phyloP scores from a whole-genome alignment of 2,329 filamentous ascomycete genomes.

The Aspergillus pseudotamarii region DNA sequence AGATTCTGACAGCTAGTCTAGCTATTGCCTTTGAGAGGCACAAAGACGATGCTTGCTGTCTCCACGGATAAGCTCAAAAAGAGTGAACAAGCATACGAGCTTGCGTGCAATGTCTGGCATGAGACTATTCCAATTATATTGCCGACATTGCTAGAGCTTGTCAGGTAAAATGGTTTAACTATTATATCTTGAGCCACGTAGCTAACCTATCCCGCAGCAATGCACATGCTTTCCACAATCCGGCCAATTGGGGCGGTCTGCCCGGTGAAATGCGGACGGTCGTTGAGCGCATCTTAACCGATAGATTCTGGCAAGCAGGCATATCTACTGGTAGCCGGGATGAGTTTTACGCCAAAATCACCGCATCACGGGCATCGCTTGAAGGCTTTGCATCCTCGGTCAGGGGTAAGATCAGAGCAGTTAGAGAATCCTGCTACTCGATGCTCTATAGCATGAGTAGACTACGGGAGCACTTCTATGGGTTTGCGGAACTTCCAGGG shows the following conservation, averaged over 20 bases:
- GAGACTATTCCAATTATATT: constrained; percentile 79
- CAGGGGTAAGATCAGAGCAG: constrained; percentile 81
- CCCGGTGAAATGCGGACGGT: constrained; percentile 75
- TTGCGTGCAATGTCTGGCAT: constrained; percentile 81
- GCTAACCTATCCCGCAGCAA: constrained; percentile 56
- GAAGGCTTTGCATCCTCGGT: constrained; percentile 95
- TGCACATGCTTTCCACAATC: constrained; percentile 88
- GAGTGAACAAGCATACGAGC: constrained; percentile 70
- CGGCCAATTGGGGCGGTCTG: constrained; percentile 77
- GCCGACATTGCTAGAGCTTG: constrained; percentile 80
- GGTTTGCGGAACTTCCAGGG: constrained; percentile 78
- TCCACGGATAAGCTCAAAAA: constrained; percentile 88
- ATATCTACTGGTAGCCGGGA: constrained; percentile 96
- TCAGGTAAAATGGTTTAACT: constrained; percentile 57
- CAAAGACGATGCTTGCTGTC: constrained; percentile 88
- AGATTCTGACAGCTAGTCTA: constrained; percentile 35
- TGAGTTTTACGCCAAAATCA: constrained; percentile 91
- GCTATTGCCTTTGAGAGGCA: constrained; percentile 78
- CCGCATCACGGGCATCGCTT: constrained; percentile 83
- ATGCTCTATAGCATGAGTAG: constrained; percentile 92
- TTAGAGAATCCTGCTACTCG: constrained; percentile 91
- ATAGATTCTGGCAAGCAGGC: constrained; percentile 97
- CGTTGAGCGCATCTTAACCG: constrained; percentile 81
- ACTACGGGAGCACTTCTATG: constrained; percentile 85
- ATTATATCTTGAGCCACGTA: background rate